Evolutionary conservation across 495 filamentous ascomycete genomes (phyloP).

Genomic region (Usnea hakonensis): DNA sequence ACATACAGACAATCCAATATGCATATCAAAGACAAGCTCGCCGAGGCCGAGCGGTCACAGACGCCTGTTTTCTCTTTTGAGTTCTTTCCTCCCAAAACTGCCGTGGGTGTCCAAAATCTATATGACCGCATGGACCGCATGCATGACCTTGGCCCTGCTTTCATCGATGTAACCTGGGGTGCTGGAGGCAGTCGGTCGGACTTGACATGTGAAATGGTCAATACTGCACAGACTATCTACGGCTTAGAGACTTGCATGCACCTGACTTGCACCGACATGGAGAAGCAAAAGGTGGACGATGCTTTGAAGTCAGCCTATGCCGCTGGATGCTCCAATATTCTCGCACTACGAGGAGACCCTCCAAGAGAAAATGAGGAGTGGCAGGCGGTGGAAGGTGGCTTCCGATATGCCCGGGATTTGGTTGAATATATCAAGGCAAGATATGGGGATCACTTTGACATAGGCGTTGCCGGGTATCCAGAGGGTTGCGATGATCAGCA

Average conservation of each 20-base stretch:
- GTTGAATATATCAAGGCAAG: conserved; percentile 83
- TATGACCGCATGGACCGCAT: conserved; percentile 99
- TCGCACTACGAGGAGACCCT: conserved; percentile 90
- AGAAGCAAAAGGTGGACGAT: conserved; percentile 76
- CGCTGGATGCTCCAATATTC: conserved; percentile 94
- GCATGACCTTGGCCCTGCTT: conserved; percentile 85
- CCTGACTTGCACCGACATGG: conserved; percentile 98
- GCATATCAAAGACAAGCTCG: conserved; percentile 91
- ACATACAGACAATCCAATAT: conserved; percentile 30
- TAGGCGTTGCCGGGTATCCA: conserved; percentile 95
- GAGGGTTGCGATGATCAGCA: conserved; percentile 92
- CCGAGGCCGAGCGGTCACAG: conserved; percentile 66
- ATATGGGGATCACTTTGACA: conserved; percentile 95
- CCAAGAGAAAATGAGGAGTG: conserved; percentile 92
- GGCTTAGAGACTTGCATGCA: conserved; percentile 99
- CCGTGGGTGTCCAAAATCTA: conserved; percentile 93
- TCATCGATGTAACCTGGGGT: conserved; percentile 98
- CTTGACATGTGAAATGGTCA: conserved; percentile 96
- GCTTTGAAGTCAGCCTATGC: conserved; percentile 86
- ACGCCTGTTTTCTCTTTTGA: conserved; percentile 94
- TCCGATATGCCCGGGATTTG: conserved; percentile 87
- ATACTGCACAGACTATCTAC: conserved; percentile 90
- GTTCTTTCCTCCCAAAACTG: conserved; percentile 99
- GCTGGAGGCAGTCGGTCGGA: conserved; percentile 86
- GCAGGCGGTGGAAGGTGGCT: conserved; percentile 76